phyloP scores from a whole-genome alignment of 192 early-diverging fungal species.

The Backusella sp. region DNA sequence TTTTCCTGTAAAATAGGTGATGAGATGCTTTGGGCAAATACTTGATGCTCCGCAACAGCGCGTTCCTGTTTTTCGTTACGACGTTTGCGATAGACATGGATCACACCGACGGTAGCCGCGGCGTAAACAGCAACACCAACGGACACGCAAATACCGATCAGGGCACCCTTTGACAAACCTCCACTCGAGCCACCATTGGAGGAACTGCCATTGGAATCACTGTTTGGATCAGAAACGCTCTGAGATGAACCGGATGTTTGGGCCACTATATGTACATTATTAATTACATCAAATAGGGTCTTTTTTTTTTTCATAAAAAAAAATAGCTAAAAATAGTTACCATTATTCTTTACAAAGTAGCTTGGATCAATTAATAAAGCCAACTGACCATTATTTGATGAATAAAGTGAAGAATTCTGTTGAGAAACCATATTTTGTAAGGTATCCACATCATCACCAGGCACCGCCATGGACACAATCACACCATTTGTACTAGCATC shows the following conservation, averaged over 20 bases:
- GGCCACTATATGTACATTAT: not conserved
- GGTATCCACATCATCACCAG: not conserved
- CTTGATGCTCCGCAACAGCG: conserved; percentile 20
- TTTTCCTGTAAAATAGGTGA: conserved; percentile 36
- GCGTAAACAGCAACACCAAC: conserved; percentile 37
- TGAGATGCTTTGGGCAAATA: conserved; percentile 29
- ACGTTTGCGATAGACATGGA: conserved; percentile 25
- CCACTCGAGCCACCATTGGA: not conserved
- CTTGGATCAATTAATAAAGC: conserved; percentile 25
- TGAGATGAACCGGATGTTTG: conserved; percentile 1
- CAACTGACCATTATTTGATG: conserved; percentile 22
- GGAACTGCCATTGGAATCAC: not conserved
- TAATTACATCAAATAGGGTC: not conserved
- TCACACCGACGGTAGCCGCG: conserved; percentile 30
- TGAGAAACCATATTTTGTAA: conserved; percentile 15
- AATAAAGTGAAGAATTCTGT: conserved; percentile 11
- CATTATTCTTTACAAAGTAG: conserved; percentile 11
- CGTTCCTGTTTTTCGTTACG: conserved; percentile 13
- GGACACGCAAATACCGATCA: conserved; percentile 39
- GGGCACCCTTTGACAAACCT: conserved; percentile 27
- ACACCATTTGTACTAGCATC: not conserved
- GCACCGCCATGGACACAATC: conserved; percentile 30
- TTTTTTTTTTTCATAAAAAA: not conserved
- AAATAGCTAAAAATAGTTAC: not conserved
- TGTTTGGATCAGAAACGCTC: conserved; percentile 13